Evolutionary conservation across 2,329 filamentous ascomycete species (phyloP), one percentile per base, ranked within the genome.

Genomic region (Talaromyces atroroseus): DNA sequence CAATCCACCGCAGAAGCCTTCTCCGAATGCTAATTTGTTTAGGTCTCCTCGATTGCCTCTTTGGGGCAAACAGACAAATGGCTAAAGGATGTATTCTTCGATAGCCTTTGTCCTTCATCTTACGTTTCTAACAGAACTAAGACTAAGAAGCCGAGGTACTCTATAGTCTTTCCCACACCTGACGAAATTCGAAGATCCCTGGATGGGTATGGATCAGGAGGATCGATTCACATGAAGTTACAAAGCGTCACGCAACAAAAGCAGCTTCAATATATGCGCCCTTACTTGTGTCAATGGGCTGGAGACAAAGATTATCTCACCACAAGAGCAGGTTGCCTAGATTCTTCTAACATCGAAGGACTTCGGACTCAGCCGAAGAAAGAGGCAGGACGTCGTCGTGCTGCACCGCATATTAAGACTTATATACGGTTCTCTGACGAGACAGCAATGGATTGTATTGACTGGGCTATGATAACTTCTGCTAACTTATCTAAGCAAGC

Each of bases 401-500:
- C 90, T 18, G 89, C 90, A 0, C 91, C 91, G 0, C 91, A 96
- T 63, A 88, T 95, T 68, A 96, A 96, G 70, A 95, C 90, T 0
- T 96, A 94, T 65, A 84, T 92, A 46, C 83, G 88, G 4, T 91
- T 80, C 63, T 62, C 69, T 0, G 68, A 76, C 50, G 36, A 63
- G 4, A 58, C 65, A 14, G 60, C 52, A 2, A 74, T 74, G 66
- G 66, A 70, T 5, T 68, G 61, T 0, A 85, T 95, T 40, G 88
- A 94, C 66, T 96, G 91, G 92, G 90, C 89, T 1, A 78, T 96
- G 61, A 69, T 95, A 2, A 95, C 90, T 0, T 94, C 89, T n/a
- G 90, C 91, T n/a, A 96, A 95, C 63, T 70, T 96, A 2, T 94
- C 89, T 1, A 92, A 86, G 59, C 90, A 95, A 71, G 91, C 91